Base-by-base conservation (phyloP, 441 rosid species). In the Dalechampia spathulata region DNA sequence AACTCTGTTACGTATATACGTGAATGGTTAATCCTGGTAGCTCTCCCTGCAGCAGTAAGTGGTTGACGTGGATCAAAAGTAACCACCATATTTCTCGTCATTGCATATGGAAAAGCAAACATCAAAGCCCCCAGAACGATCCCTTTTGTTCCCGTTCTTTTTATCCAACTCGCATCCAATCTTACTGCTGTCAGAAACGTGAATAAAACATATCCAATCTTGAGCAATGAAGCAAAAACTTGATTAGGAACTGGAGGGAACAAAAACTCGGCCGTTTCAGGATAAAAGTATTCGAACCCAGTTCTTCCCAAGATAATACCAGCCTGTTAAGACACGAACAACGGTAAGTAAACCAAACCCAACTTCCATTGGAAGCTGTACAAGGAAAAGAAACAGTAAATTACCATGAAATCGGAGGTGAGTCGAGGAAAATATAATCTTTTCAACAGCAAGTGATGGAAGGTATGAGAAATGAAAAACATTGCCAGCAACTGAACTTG, bases 401-500 rank as follows among this genome's bases (percentile, higher is more conserved):
- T n/a, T 72, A 72, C 81, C 76, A 77, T 55, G 19, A 68, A 23
- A 44, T 77, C 72, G 7, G 74, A 68, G 9, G 62, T 9, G 12
- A 77, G 25, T 8, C 76, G 74, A 20, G 78, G 74, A 21, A 71
- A 40, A n/a, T 30, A 8, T 26, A 30, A 17, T 25, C 58, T 68
- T 4, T 19, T 50, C 16, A 77, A 32, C 37, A 32, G 42, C 15
- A 59, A 0, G 6, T 20, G 26, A 22, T 71, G 72, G 17, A 73
- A 40, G 46, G 19, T 0, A 28, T 52, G 28, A 21, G 70, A 6
- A 26, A 74, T 34, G 26, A 44, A 5, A 52, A 68, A 44, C 25
- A 62, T 52, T 0, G 50, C 0, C 30, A 58, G 14, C 14, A 76
- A 37, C 20, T 70, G 74, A 28, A 62, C 8, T 41, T 65, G 66